Percentiles rank a stretch among this genome's conserved stretches.
Evolutionary conservation across 1,284 basidiomycete species (phyloP).

Genomic region (Waitea zeae): DNA sequence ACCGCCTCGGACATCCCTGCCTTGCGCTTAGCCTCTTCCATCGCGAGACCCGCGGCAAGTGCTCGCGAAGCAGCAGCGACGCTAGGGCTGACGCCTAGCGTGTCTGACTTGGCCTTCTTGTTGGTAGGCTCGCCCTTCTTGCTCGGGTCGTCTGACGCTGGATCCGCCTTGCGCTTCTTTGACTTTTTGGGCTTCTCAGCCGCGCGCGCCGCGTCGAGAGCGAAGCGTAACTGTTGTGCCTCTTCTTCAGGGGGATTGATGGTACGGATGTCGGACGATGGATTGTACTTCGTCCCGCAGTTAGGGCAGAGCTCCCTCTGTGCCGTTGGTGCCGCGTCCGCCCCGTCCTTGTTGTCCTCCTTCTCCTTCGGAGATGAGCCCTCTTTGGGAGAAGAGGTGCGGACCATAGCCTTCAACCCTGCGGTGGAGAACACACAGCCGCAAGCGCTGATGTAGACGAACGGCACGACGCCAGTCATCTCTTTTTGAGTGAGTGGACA

Average conservation of each 20-base stretch:
- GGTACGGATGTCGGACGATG: constrained; percentile 28
- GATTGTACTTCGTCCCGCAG: constrained; percentile 51
- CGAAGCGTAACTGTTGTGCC: constrained; percentile 29
- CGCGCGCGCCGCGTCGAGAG: constrained; percentile 36
- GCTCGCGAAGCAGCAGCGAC: constrained; percentile 41
- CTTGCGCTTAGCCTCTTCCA: constrained; percentile 61
- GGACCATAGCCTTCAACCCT: constrained; percentile 48
- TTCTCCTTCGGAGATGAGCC: no score
- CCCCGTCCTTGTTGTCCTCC: constrained; percentile 13
- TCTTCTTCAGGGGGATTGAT: constrained; percentile 52
- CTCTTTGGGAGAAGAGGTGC: constrained; percentile 16
- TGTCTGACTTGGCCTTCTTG: constrained; percentile 27
- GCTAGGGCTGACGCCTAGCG: constrained; percentile 27
- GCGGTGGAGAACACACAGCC: constrained; percentile 80
- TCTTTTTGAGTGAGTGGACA: constrained; percentile 85
- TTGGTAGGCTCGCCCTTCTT: constrained; percentile 9
- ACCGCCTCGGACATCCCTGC: constrained; percentile 60
- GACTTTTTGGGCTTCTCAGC: constrained; percentile 30
- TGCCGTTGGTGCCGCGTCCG: constrained; percentile 7
- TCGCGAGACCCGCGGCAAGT: constrained; percentile 42
- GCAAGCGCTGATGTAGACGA: constrained; percentile 73
- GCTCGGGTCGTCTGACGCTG: no score
- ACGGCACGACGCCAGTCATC: constrained; percentile 82
- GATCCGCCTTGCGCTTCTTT: constrained; percentile 48
- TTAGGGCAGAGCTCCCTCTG: constrained; percentile 52